phyloP scores from a whole-genome alignment of 345 rosid species.

The Pistacia atlantica region DNA sequence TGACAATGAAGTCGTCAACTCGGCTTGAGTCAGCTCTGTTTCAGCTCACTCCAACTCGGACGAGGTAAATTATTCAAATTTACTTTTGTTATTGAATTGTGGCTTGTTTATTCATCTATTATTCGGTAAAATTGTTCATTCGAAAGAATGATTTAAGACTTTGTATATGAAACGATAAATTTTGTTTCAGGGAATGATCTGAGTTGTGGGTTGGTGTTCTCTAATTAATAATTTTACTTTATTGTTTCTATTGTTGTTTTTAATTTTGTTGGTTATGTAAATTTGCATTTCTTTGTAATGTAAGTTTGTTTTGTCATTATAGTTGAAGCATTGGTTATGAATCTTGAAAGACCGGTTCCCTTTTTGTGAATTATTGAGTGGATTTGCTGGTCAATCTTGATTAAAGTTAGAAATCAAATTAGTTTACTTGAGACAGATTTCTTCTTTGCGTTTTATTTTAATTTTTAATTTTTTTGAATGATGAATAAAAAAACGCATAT shows the following conservation, averaged over 20 bases:
- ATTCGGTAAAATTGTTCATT: not conserved
- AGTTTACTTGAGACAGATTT: not conserved
- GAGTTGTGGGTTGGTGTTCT: not conserved
- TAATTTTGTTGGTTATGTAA: not conserved
- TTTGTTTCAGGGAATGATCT: slow-evolving; percentile 10
- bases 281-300: not conserved
- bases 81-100: not conserved
- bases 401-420: not conserved
- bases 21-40: slow-evolving; percentile 84
- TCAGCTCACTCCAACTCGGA: slow-evolving; percentile 99
- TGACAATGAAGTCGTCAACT: slow-evolving; percentile 76
- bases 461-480: no score
- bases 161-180: not conserved
- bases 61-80: slow-evolving; percentile 50
- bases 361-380: not conserved
- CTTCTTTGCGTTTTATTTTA: no score
- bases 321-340: not conserved
- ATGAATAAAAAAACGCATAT: no score
- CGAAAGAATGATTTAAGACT: not conserved
- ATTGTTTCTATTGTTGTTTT: not conserved
- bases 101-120: not conserved
- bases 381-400: not conserved
- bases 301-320: not conserved
- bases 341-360: not conserved
- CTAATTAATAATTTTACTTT: not conserved